phyloP scores from a whole-genome alignment of 371 early-diverging fungal species.

The Lichtheimia hyalospora region DNA sequence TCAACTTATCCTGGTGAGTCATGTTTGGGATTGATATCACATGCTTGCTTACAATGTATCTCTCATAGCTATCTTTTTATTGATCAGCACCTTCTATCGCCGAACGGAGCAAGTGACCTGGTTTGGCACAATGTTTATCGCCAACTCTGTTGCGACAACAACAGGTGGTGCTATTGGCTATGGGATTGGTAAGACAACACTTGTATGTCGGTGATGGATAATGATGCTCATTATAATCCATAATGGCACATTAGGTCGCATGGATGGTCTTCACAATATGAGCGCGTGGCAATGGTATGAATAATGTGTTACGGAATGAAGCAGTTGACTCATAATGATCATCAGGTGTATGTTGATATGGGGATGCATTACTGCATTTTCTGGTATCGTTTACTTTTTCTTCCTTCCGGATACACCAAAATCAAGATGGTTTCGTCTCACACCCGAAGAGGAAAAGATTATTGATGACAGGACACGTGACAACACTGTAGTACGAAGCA shows the following conservation, averaged over 20 bases:
- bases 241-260: background rate
- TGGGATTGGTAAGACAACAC: conserved; percentile 18
- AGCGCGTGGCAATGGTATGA: conserved; percentile 22
- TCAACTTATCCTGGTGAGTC: conserved; percentile 36
- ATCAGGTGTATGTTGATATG: conserved; percentile 42
- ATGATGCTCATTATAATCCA: too few species aligned
- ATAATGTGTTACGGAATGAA: background rate
- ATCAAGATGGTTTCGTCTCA: conserved; percentile 25
- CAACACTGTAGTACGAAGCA: conserved; percentile 31
- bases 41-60: too few species aligned
- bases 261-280: conserved; percentile 16
- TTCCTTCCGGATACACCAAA: conserved; percentile 42
- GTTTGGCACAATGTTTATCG: conserved; percentile 32
- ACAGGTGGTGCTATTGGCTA: conserved; percentile 29
- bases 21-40: too few species aligned
- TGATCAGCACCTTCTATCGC: conserved; percentile 34
- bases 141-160: conserved; percentile 20
- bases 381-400: conserved; percentile 33
- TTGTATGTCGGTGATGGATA: too few species aligned
- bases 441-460: conserved; percentile 33
- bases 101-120: conserved; percentile 32
- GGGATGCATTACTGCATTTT: conserved; percentile 25
- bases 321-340: too few species aligned
- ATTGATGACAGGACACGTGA: conserved; percentile 36
- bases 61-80: conserved; percentile 30